Evolutionary conservation across 2,329 filamentous ascomycete genomes (phyloP), one percentile per base, ranked within the genome.

Genomic region (Fusarium nisikadoi): DNA sequence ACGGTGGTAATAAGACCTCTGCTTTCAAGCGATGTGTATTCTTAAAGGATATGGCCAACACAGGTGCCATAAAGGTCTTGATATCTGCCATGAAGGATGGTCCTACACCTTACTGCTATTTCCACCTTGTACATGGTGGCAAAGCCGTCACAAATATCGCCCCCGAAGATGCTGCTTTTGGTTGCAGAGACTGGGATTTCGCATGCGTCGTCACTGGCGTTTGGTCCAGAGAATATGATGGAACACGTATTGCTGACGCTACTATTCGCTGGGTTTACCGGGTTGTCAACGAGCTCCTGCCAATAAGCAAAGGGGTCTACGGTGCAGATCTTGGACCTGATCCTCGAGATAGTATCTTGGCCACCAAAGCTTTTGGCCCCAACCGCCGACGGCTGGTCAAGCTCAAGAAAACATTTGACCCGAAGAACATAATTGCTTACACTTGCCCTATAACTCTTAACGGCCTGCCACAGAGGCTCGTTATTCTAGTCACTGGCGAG

Each of bases 1-100:
- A 91, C 56, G 83, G 82, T 23, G 81, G 85, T 27, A 84, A 86
- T 72, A 91, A 90, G 80, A 91, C 88, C 0, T 91, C 86, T 14
- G 84, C 89, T 1, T 91, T 92, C 82, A 91, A 91, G 80, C 84
- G 90, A 72, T 91, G 89, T 76, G 45, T 91, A 35, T 91, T 92
- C 73, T 77, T 92, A 12, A 87, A 86, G 64, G 0, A 75, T 41
- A 86, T 91, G 17, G 81, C 82, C 68, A 64, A 60, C 54, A 42
- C 4, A 5, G 58, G 78, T 4, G 42, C 88, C 2, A 74, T 78
- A 29, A 50, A 80, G 2, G 72, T 73, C 9, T 79, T 92, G 47
- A 61, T 85, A 19, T 62, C 74, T 5, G 87, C 88, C 9, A 23
- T 91, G 8, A 63, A 84, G 46, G 79, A 68, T 66, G 84, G 86